A percentile compares a stretch with the other conserved stretches of the same genome.
Conservation (phyloP, 306 rosid genomes). For the Corylus heterophylla region DNA sequence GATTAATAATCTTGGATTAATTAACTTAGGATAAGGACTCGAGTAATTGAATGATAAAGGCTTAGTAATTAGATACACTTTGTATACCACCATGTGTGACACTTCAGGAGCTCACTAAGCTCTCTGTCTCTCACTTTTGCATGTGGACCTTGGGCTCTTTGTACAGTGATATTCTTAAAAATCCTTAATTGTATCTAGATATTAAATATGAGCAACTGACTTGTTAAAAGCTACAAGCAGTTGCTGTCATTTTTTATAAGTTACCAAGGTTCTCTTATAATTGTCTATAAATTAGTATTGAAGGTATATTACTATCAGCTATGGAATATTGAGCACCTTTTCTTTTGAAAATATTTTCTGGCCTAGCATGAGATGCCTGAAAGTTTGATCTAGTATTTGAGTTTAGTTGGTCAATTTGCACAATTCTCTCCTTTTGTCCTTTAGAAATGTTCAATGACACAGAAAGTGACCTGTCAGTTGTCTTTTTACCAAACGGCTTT, state of each 20-base stretch:
- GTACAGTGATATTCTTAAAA: not conserved
- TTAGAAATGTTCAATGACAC: not conserved
- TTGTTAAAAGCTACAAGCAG: not conserved
- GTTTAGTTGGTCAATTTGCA: not conserved
- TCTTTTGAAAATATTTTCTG: not conserved
- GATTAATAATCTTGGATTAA: not conserved
- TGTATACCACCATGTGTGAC: not conserved
- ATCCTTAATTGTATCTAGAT: conserved; percentile 8
- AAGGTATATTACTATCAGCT: not conserved
- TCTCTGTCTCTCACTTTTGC: not conserved
- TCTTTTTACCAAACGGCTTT: not conserved
- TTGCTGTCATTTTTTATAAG: not conserved
- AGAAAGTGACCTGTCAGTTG: not conserved
- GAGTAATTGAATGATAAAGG: not conserved
- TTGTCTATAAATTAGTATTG: not conserved
- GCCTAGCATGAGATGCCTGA: not conserved
- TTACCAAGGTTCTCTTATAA: not conserved
- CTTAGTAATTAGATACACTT: not conserved
- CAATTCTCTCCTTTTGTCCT: not conserved
- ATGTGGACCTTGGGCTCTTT: not conserved
- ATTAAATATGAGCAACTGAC: not conserved
- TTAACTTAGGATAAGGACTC: not conserved
- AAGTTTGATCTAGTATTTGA: not conserved
- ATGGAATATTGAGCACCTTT: not conserved
- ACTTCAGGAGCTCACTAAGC: conserved; percentile 12